Evolutionary conservation across 1,139 yeast species (phyloP), one percentile per base, ranked within the genome.

Genomic region (Hemisphaericaspora subhashii): DNA sequence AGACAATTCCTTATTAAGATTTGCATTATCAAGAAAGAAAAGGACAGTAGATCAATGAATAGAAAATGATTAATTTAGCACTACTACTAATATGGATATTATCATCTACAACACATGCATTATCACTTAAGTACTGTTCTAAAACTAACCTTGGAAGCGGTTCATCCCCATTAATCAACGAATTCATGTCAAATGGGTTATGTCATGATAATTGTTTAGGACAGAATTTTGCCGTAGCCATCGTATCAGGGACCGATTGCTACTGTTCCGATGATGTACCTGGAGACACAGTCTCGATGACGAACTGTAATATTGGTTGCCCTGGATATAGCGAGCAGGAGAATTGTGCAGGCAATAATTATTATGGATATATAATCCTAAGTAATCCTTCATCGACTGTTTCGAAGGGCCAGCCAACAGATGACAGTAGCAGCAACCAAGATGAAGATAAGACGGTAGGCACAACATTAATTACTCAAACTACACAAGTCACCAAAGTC

Each of bases 261-360:
- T 83, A 82, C 78, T 83, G 89, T 53, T 70, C 85, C 9, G 68
- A 81, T 52, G 53, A 58, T 26, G 59, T 74, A 4, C 86, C 87
- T 0, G 65, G 53, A 2, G 52, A 54, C 21, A 62, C 74, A 2
- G 58, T 61, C 1, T 50, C 54, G 26, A 39, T 57, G 26, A 39
- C 55, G 23, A 47, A 66, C 17, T 83, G 89, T 60, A 53, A 62
- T 29, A 58, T 55, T 3, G 52, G 58, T 1, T 83, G 89, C 58
- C 85, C 85, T 0, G 78, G 79, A 0, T 73, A 46, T 44, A 36
- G 32, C 4, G 57, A 57, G 22, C 41, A 40, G 40, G 71, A 67
- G 40, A 43, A 50, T 36, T 70, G 74, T 58, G 72, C 65, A 20
- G 52, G 57, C 14, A 33, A 44, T 39, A 68, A 67, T 8, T 55